Evolutionary conservation across 768 basidiomycete genomes (phyloP).

Genomic region (Pulveroboletus ravenelii): DNA sequence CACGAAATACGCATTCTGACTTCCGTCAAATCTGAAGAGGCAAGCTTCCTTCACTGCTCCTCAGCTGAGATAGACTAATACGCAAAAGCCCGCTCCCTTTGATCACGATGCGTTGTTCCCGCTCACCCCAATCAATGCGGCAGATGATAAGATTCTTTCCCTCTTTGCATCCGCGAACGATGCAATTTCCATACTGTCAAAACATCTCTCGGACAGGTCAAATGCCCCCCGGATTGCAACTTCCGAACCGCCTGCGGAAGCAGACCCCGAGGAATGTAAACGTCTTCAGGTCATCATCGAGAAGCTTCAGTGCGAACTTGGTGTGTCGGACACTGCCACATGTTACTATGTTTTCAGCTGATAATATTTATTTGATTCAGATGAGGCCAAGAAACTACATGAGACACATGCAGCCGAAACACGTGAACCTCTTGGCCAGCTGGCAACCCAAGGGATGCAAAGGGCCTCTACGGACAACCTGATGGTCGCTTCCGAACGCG

Average conservation of each 20-base stretch:
- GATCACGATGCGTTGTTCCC: constrained; percentile 51
- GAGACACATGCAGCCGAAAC: constrained; percentile 40
- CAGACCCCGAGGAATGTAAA: constrained; percentile 41
- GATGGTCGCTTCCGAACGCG: constrained; percentile 46
- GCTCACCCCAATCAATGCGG: constrained; percentile 44
- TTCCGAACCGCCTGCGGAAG: constrained; percentile 16
- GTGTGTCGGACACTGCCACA: constrained; percentile 35
- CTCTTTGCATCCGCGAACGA: constrained; percentile 42
- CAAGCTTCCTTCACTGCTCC: constrained; percentile 21
- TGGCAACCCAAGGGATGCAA: constrained; percentile 38
- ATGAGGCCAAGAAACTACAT: constrained; percentile 44
- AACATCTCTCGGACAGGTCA: constrained; percentile 19
- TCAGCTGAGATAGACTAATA: constrained; percentile 4
- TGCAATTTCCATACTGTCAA: constrained; percentile 29
- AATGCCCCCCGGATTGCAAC: constrained; percentile 7
- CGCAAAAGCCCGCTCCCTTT: constrained; percentile 39
- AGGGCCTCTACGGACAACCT: constrained; percentile 40
- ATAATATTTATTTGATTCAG: constrained; percentile 27
- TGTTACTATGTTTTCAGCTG: constrained; percentile 5
- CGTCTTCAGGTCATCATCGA: constrained; percentile 48
- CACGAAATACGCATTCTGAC: constrained; percentile 41
- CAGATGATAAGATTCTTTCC: constrained; percentile 43
- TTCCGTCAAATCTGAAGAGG: constrained; percentile 46
- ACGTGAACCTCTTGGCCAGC: constrained; percentile 52
- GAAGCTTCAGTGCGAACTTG: constrained; percentile 52